These are phyloP conservation scores for Cyberlindnera samutprakarnensis DNA, from an alignment of 805 yeast species.

Conservation along the genomic window DNA sequence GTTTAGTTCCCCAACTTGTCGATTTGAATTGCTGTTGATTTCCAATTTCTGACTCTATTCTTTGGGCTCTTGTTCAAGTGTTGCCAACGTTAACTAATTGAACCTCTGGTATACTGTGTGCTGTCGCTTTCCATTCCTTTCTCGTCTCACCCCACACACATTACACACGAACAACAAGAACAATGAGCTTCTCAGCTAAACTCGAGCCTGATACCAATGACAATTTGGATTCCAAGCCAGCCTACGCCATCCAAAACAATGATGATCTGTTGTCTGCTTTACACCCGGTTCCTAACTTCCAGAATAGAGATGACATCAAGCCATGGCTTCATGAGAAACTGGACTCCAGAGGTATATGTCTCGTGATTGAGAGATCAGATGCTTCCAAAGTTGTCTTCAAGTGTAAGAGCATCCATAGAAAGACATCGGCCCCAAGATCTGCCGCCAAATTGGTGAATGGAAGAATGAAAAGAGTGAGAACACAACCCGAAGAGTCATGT, in stretches of 20 bases:
- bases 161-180: no score
- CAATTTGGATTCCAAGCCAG: not conserved
- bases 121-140: no score
- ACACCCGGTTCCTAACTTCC: conserved; percentile 20
- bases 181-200: no score
- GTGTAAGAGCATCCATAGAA: conserved; percentile 24
- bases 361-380: conserved; percentile 27
- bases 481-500: conserved; percentile 20
- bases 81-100: no score
- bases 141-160: no score
- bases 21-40: no score
- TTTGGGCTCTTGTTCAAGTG: no score
- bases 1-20: no score
- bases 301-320: conserved; percentile 19
- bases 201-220: no score
- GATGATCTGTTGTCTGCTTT: conserved; percentile 20
- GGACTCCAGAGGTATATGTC: conserved; percentile 15
- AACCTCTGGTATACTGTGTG: no score
- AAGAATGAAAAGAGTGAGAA: conserved; percentile 16
- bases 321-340: conserved; percentile 20
- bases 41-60: no score
- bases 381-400: conserved; percentile 26
- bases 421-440: conserved; percentile 12
- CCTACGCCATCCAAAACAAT: conserved; percentile 13
- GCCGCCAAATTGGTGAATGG: conserved; percentile 6